phyloP scores from a whole-genome alignment of 108 stramenopile genomes.

The Epipyxis sp. region DNA sequence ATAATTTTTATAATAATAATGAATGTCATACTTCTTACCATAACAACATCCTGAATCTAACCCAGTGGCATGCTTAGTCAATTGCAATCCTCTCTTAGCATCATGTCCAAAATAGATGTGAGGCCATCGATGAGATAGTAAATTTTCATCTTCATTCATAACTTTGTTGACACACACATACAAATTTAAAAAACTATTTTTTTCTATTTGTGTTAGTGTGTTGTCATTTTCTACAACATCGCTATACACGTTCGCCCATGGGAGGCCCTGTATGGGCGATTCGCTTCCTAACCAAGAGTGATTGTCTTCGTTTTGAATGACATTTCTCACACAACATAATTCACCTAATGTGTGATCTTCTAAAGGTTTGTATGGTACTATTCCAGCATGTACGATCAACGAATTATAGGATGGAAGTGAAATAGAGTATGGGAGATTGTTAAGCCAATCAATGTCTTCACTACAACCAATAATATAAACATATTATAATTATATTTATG shows the following conservation, averaged over 20 bases:
- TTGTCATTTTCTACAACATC: background rate
- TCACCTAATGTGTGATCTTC: slow-evolving; percentile 33
- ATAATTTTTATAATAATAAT: no score
- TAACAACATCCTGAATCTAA: slow-evolving; percentile 83
- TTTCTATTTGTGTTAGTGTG: no score
- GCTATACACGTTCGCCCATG: background rate
- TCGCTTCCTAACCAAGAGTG: slow-evolving; percentile 28
- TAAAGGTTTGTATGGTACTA: slow-evolving; percentile 44
- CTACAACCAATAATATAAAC: background rate
- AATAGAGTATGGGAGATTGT: slow-evolving; percentile 48
- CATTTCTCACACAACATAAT: slow-evolving; percentile 51
- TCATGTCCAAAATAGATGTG: slow-evolving; percentile 85
- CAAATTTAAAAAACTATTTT: no score
- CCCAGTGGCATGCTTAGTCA: slow-evolving; percentile 63
- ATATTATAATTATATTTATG: background rate
- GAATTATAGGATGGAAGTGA: slow-evolving; percentile 38
- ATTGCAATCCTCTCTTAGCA: slow-evolving; percentile 72
- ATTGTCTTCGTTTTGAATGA: slow-evolving; percentile 28
- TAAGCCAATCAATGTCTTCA: slow-evolving; percentile 47
- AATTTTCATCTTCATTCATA: slow-evolving; percentile 40
- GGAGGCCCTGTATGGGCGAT: slow-evolving; percentile 18
- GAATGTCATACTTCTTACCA: slow-evolving; percentile 59
- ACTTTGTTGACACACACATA: background rate
- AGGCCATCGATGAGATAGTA: slow-evolving; percentile 29
- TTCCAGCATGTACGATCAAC: slow-evolving; percentile 53